Percentiles rank a stretch among this genome's conserved stretches.
These are phyloP conservation scores for Chaetoceros tenuissimus DNA, from an alignment of 108 stramenopile genomes.

Conservation along the genomic window DNA sequence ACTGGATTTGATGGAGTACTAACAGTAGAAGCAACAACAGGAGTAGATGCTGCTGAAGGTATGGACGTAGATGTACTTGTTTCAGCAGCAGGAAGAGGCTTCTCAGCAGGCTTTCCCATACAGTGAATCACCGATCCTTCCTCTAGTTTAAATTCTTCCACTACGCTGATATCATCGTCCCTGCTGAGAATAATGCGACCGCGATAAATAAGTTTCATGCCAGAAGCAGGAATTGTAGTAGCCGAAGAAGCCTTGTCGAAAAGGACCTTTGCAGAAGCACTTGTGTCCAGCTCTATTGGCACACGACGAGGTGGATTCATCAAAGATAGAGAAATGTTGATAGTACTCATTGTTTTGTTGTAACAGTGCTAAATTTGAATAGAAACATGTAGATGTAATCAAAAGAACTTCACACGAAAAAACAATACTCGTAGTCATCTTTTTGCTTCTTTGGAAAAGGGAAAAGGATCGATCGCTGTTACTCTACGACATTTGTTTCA, in stretches of 20 bases:
- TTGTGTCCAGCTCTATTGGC: background rate
- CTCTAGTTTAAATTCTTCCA: conserved; percentile 61
- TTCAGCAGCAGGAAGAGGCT: background rate
- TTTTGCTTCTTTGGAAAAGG: too few relatives aligned
- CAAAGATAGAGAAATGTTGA: background rate
- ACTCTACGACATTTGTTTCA: too few relatives aligned
- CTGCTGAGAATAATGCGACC: conserved; percentile 54
- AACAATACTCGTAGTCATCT: too few relatives aligned
- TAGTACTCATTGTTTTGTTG: too few relatives aligned
- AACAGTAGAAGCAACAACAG: conserved; percentile 8
- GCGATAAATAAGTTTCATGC: conserved; percentile 66
- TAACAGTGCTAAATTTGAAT: too few relatives aligned
- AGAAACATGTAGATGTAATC: too few relatives aligned
- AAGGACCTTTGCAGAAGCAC: background rate
- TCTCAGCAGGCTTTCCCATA: conserved; percentile 65
- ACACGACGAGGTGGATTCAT: background rate
- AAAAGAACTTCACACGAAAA: too few relatives aligned
- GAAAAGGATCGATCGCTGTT: too few relatives aligned
- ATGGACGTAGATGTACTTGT: conserved; percentile 3
- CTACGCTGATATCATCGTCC: conserved; percentile 33
- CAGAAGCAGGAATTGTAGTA: conserved; percentile 53
- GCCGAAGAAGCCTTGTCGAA: conserved; percentile 12
- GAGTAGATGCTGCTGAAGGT: conserved; percentile 5
- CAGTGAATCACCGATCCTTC: conserved; percentile 76
- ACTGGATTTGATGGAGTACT: conserved; percentile 11